Evolutionary conservation across 345 rosid species (phyloP), one percentile per base, ranked within the genome.

Genomic region (Carallia pectinifolia): DNA sequence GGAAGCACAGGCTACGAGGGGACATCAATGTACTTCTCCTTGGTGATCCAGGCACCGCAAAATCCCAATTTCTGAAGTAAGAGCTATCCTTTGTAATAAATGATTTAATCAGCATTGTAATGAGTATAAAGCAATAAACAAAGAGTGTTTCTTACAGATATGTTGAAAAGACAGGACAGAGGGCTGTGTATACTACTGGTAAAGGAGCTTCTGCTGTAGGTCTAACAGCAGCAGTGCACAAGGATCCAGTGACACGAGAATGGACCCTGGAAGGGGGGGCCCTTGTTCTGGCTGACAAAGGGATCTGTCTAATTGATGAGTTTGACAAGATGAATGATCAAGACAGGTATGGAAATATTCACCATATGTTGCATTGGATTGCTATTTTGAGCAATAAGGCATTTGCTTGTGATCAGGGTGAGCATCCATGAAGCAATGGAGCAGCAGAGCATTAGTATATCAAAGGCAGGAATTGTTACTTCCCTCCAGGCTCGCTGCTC

Each of bases 241-340:
- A 95, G 83, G 99, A 95, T 71, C 99, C 99, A 48, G 96, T 95
- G 67, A 95, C 99, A 61, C 85, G 96, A 73, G 99, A 95, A 83
- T 95, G 99, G 99, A 95, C 99, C 18, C 99, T 95, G 61, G 99
- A 95, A 89, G 99, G 99, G 66, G 99, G 99, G 12, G 98, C 99
- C 69, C 99, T 95, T 80, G 99, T 95, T 77, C 88, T 92, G 60
- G 99, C 98, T 53, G 99, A 95, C 75, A 86, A 86, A 71, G 99
- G 99, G 58, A 89, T 95, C 36, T 95, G 99, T 78, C 96, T 95
- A 34, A 95, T 92, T 27, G 99, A 95, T 86, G 99, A 95, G 82
- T 95, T 95, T 76, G 99, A 95, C 82, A 95, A 95, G 84, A 95
- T 95, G 99, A 95, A 90, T 78, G 99, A 95, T 75, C 97, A 95